These are phyloP conservation scores for Calocybe cyanea DNA, from an alignment of 768 basidiomycete species.

Conservation along the genomic window DNA sequence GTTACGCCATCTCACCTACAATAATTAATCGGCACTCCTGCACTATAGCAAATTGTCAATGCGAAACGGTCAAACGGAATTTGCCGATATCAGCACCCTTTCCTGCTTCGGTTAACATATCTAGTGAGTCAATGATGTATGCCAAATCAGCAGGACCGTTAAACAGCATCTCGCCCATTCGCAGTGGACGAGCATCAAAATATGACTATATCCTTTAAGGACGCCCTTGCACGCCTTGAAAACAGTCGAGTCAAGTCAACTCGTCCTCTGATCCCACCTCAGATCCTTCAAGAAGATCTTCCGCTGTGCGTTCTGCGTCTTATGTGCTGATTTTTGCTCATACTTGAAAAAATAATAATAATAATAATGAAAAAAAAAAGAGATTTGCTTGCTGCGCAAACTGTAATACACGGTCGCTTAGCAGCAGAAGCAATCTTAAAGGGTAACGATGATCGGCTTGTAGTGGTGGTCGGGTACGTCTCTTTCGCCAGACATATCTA, in stretches of 20 bases:
- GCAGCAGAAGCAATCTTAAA: slow-evolving; percentile 74
- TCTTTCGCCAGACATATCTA: not conserved
- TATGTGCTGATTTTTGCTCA: slow-evolving; percentile 8
- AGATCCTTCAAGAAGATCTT: slow-evolving; percentile 92
- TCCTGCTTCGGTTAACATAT: too few species aligned
- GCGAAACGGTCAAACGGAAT: too few species aligned
- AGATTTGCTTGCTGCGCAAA: slow-evolving; percentile 78
- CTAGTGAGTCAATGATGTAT: too few species aligned
- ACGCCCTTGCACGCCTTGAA: slow-evolving; percentile 77
- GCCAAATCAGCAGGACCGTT: not conserved
- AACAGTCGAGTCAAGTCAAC: slow-evolving; percentile 85
- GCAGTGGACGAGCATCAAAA: slow-evolving; percentile 37
- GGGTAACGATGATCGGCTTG: slow-evolving; percentile 87
- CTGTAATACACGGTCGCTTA: slow-evolving; percentile 81
- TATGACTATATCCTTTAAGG: slow-evolving; percentile 67
- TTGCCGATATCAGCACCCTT: too few species aligned
- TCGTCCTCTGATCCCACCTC: slow-evolving; percentile 88
- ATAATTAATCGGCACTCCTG: too few species aligned
- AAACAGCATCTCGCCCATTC: not conserved
- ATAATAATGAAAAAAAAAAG: too few species aligned
- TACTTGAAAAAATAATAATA: too few species aligned
- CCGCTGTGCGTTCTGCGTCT: slow-evolving; percentile 55
- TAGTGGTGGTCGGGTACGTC: slow-evolving; percentile 85
- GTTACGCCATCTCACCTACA: too few species aligned
- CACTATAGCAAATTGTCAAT: too few species aligned